These are phyloP conservation scores for Tylopilus intermedius DNA, from an alignment of 768 basidiomycete genomes.

Conservation along the genomic window DNA sequence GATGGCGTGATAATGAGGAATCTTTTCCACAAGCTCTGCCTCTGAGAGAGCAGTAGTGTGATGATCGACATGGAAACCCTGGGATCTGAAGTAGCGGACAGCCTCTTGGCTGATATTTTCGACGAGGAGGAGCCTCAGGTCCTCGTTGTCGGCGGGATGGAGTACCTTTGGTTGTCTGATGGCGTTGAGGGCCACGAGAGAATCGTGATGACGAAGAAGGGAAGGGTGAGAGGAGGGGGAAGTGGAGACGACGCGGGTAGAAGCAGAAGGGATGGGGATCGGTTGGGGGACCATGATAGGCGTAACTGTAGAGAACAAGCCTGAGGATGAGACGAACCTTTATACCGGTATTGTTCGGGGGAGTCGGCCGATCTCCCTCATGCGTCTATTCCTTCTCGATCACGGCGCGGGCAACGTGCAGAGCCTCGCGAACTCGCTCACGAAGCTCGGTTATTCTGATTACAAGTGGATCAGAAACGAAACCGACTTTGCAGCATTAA, in stretches of 20 bases:
- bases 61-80: constrained; percentile 93
- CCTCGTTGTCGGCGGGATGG: constrained; percentile 78
- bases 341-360: not conserved
- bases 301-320: constrained; percentile 4
- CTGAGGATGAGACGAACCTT: not conserved
- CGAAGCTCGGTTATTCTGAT: constrained; percentile 66
- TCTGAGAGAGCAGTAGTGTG: constrained; percentile 81
- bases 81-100: constrained; percentile 67
- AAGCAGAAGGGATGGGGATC: constrained; percentile 38
- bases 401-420: constrained; percentile 96
- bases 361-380: constrained; percentile 15
- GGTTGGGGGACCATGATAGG: constrained; percentile 42
- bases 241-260: constrained; percentile 38
- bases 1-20: constrained; percentile 84
- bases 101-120: constrained; percentile 96
- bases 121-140: constrained; percentile 75
- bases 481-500: constrained; percentile 67
- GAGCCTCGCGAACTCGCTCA: constrained; percentile 89
- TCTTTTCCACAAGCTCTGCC: constrained; percentile 83
- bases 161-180: constrained; percentile 64
- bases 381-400: constrained; percentile 84
- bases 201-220: constrained; percentile 38
- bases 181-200: constrained; percentile 27
- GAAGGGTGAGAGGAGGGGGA: constrained; percentile 43
- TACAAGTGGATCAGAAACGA: constrained; percentile 86